Evolutionary conservation across 140 eudicot genomes (phyloP), one percentile per base, ranked within the genome.

Genomic region (Anethum foeniculum): DNA sequence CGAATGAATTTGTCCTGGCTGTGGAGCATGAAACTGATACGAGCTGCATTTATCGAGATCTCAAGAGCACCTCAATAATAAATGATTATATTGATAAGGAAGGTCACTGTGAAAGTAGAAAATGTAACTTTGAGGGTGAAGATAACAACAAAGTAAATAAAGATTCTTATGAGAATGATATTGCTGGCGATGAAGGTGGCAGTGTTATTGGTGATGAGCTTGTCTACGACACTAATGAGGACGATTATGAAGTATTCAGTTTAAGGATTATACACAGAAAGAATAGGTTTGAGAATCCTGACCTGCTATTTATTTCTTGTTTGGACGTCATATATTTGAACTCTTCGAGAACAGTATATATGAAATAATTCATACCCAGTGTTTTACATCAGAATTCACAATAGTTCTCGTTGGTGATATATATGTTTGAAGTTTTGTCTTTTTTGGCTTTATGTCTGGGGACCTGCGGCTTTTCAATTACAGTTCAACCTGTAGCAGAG

Each of bases 181-280:
- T 36, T n/a, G 82, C 80, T 81, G 88, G 80, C n/a, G 83, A 85
- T 78, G 91, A 87, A 75, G 86, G 81, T 69, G 86, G 79, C 28
- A 76, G 79, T 19, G 32, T 62, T 73, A 78, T 67, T 9, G 76
- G 85, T 16, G 90, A 85, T 39, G 92, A 93, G 82, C 84, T 83
- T 77, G 71, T 83, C 54, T 80, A 77, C 83, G 85, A 80, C 19
- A 75, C 83, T 12, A 83, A 75, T 21, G 91, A 92, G 78, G 96
- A 94, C 77, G 96, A 92, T 36, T 89, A 88, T 84, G 99, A 94
- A 85, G 88, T 92, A 80, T 94, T 94, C 82, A 77, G 87, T 44
- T 85, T 94, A 43, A 86, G 93, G 85, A 86, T 94, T 60, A 84
- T 94, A 73, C 99, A 94, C 85, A 85, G 99, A 80, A 92, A 89